Conservation (phyloP, 306 rosid genomes). For the Geum urbanum region DNA sequence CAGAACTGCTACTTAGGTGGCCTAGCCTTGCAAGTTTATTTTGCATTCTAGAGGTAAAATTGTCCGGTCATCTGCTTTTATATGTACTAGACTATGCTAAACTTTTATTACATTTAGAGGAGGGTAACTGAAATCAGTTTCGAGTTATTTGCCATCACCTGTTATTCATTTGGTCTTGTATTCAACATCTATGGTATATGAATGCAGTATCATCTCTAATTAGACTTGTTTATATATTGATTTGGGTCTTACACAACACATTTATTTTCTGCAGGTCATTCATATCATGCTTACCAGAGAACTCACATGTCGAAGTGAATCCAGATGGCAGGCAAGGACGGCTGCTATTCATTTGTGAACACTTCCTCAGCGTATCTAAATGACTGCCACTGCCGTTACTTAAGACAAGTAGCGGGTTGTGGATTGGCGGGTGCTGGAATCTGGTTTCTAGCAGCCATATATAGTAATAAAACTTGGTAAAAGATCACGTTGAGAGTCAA, state of each 20-base stretch:
- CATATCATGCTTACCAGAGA: slow-evolving; percentile 78
- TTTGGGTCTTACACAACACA: neutral
- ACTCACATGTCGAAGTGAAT: slow-evolving; percentile 67
- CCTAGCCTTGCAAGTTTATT: slow-evolving; percentile 94
- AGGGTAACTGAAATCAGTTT: no score
- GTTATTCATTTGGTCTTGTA: no score
- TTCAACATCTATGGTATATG: neutral
- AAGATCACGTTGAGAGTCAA: slow-evolving; percentile 59
- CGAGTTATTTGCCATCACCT: no score
- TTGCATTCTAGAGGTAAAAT: slow-evolving; percentile 93
- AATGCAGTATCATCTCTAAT: neutral
- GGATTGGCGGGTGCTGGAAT: slow-evolving; percentile 63
- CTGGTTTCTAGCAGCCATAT: slow-evolving; percentile 54
- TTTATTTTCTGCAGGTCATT: slow-evolving; percentile 63
- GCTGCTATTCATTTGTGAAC: slow-evolving; percentile 60
- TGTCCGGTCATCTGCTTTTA: slow-evolving; percentile 3
- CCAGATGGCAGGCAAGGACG: slow-evolving; percentile 65
- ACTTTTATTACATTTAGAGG: no score
- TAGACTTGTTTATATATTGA: neutral
- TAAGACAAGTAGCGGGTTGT: slow-evolving; percentile 53
- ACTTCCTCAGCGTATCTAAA: slow-evolving; percentile 56
- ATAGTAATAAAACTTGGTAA: slow-evolving; percentile 52
- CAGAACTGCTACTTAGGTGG: slow-evolving; percentile 97
- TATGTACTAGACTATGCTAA: neutral
- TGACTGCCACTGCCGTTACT: slow-evolving; percentile 42